A percentile compares a stretch with the other conserved stretches of the same genome.
phyloP scores from a whole-genome alignment of 2,329 filamentous ascomycete genomes.

The Ceratocystis destructans region DNA sequence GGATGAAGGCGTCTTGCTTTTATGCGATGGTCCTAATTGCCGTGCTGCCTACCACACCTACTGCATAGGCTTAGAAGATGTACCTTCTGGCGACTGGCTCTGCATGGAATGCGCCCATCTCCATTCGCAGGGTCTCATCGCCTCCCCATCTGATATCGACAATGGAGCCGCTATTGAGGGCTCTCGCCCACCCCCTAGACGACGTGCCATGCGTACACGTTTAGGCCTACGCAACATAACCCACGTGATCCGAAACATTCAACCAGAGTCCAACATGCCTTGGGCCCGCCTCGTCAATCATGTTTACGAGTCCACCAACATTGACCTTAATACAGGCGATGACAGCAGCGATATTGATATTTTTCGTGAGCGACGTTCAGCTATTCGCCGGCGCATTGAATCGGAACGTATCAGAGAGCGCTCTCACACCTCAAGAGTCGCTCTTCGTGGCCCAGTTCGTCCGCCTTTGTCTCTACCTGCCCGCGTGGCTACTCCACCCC shows the following conservation, averaged over 20 bases:
- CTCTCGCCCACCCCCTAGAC: conserved; percentile 26
- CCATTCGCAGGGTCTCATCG: conserved; percentile 25
- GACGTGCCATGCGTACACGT: conserved; percentile 26
- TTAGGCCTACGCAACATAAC: conserved; percentile 25
- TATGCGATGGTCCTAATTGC: conserved; percentile 66
- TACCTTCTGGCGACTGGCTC: conserved; percentile 74
- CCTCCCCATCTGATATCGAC: background rate
- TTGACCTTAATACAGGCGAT: conserved; percentile 50
- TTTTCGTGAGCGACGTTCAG: conserved; percentile 40
- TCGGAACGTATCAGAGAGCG: conserved; percentile 33
- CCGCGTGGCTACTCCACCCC: background rate
- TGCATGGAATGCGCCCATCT: conserved; percentile 65
- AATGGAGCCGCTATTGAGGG: conserved; percentile 20
- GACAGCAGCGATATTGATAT: conserved; percentile 25
- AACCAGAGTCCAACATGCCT: conserved; percentile 44
- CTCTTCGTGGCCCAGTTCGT: background rate
- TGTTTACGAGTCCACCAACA: conserved; percentile 52
- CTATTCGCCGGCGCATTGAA: conserved; percentile 38
- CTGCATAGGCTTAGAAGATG: conserved; percentile 67
- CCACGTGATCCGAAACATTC: conserved; percentile 26
- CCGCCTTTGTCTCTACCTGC: background rate
- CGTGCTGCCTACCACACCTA: conserved; percentile 83
- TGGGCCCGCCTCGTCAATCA: conserved; percentile 53
- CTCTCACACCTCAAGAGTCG: background rate
- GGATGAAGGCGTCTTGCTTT: conserved; percentile 69